These are phyloP conservation scores for Gossypium gossypioides DNA, from an alignment of 441 rosid species.

Conservation along the genomic window DNA sequence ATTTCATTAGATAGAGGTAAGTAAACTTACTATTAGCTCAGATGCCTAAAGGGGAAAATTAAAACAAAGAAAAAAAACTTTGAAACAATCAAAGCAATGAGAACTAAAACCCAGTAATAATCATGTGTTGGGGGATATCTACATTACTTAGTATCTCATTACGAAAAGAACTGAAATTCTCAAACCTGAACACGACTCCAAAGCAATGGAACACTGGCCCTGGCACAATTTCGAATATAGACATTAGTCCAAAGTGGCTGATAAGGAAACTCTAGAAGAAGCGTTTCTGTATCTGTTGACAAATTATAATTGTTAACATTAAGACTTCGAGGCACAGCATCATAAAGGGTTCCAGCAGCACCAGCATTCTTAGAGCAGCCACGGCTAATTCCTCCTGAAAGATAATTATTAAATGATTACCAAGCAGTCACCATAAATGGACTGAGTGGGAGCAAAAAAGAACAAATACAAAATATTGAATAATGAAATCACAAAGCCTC, in stretches of 20 bases:
- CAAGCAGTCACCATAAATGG: neutral
- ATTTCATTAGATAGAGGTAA: neutral
- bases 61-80: neutral
- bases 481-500: neutral
- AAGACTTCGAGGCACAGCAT: conserved; percentile 94
- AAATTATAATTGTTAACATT: conserved; percentile 73
- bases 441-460: neutral
- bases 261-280: conserved; percentile 85
- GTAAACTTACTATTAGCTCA: neutral
- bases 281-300: conserved; percentile 94
- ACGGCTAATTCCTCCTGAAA: conserved; percentile 71
- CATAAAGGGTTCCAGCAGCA: conserved; percentile 92
- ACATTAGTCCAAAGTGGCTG: conserved; percentile 82
- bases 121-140: neutral
- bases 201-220: conserved; percentile 88
- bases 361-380: conserved; percentile 92
- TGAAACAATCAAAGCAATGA: neutral
- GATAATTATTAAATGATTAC: conserved; percentile 2
- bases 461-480: neutral
- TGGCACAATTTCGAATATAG: conserved; percentile 74
- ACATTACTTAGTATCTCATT: neutral
- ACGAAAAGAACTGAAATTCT: neutral
- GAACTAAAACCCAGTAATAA: neutral
- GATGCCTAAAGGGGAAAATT: neutral
- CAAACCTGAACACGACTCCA: conserved; percentile 99